Conservation (phyloP, 2,329 filamentous ascomycete species). For the Alternaria ethzedia region DNA sequence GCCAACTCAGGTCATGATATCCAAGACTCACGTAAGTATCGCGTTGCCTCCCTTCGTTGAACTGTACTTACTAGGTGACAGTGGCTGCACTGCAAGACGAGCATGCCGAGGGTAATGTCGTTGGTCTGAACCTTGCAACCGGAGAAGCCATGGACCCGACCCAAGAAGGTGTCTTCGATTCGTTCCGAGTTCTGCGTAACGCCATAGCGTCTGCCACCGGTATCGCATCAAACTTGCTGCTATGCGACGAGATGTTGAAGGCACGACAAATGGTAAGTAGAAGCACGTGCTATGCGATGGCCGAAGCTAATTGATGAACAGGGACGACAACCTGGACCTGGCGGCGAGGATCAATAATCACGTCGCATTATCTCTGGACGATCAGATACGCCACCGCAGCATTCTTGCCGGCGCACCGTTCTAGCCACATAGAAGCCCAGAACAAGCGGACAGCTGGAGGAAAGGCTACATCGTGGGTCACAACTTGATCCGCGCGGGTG, state of each 20-base stretch:
- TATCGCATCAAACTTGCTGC: slow-evolving; percentile 91
- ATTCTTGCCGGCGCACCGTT: neutral
- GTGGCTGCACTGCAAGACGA: slow-evolving; percentile 89
- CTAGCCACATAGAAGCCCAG: neutral
- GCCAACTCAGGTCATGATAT: slow-evolving; percentile 97
- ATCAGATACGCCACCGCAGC: neutral
- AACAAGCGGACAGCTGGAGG: neutral
- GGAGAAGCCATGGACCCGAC: slow-evolving; percentile 95
- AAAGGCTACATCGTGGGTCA: neutral
- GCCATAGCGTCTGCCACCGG: slow-evolving; percentile 91
- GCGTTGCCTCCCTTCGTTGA: slow-evolving; percentile 2
- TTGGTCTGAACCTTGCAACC: slow-evolving; percentile 84
- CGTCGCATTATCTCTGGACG: neutral
- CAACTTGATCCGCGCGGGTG: neutral
- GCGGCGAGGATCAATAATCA: slow-evolving; percentile 20
- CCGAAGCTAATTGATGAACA: slow-evolving; percentile 14
- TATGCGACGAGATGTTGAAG: slow-evolving; percentile 97
- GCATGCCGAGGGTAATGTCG: slow-evolving; percentile 79
- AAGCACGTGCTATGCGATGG: neutral
- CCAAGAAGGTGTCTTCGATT: slow-evolving; percentile 92
- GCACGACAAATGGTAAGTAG: slow-evolving; percentile 83
- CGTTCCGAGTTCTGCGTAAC: slow-evolving; percentile 92
- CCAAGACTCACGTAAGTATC: slow-evolving; percentile 83
- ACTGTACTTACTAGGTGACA: slow-evolving; percentile 47
- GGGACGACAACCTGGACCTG: slow-evolving; percentile 42